Evolutionary conservation across 2,329 filamentous ascomycete genomes (phyloP).

Genomic region (Xylariaceae sp.): DNA sequence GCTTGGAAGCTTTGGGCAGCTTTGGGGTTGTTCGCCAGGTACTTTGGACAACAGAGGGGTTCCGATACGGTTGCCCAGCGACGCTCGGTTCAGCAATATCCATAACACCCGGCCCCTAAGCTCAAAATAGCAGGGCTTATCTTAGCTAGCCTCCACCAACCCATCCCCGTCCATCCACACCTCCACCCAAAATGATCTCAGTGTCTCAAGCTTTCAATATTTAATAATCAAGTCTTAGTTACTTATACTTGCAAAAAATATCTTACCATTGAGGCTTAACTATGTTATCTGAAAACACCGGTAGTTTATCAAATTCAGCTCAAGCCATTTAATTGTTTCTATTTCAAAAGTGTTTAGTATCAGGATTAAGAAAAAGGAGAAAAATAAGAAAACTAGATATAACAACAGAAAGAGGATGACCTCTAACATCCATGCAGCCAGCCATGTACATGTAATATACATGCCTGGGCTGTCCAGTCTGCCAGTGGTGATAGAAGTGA

Average conservation of each 20-base stretch:
- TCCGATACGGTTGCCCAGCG: conserved; percentile 32
- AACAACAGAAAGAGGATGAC: too few species aligned
- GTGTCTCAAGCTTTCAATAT: neutral
- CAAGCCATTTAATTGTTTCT: too few species aligned
- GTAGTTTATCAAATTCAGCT: neutral
- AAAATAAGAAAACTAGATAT: too few species aligned
- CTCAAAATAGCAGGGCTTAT: too few species aligned
- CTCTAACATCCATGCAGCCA: too few species aligned
- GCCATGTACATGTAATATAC: too few species aligned
- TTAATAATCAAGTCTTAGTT: neutral
- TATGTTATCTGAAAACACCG: neutral
- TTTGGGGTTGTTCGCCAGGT: conserved; percentile 15
- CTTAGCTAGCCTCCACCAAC: neutral
- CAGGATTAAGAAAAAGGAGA: too few species aligned
- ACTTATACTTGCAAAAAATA: too few species aligned
- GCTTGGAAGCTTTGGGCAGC: conserved; percentile 18
- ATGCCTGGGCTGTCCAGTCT: too few species aligned
- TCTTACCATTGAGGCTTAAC: neutral
- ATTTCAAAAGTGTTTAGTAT: too few species aligned
- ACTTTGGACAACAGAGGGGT: conserved; percentile 26
- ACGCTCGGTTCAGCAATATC: conserved; percentile 9
- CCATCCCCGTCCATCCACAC: neutral
- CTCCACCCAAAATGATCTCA: neutral
- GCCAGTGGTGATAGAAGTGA: neutral
- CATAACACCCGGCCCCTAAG: neutral